A percentile compares a stretch with the other conserved stretches of the same genome.
Conservation (phyloP, 2,329 filamentous ascomycete genomes). For the Colletotrichum truncatum region DNA sequence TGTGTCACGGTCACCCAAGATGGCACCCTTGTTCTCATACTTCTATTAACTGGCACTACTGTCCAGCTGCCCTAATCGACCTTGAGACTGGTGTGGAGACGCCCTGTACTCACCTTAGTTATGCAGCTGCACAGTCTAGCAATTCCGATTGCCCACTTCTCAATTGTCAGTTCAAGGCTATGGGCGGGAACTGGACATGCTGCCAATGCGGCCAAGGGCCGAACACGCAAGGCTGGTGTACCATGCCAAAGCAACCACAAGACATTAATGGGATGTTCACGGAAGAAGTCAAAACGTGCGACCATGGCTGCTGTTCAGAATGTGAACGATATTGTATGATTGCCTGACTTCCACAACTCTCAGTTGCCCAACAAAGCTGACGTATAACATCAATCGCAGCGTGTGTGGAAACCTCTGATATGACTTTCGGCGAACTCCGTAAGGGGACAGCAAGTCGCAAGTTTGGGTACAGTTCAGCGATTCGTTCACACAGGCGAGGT, state of each 20-base stretch:
- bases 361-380: background rate
- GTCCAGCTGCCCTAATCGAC: conserved; percentile 58
- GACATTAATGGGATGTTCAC: conserved; percentile 42
- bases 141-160: conserved; percentile 56
- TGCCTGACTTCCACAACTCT: background rate
- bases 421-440: conserved; percentile 46
- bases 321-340: conserved; percentile 55
- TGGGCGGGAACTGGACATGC: conserved; percentile 62
- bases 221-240: conserved; percentile 64
- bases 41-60: conserved; percentile 66
- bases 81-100: conserved; percentile 58
- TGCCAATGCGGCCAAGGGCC: conserved; percentile 61
- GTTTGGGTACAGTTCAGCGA: conserved; percentile 41
- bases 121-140: conserved; percentile 54
- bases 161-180: conserved; percentile 60
- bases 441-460: conserved; percentile 48
- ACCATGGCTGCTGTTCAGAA: conserved; percentile 61
- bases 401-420: conserved; percentile 43
- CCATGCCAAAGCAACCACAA: conserved; percentile 42
- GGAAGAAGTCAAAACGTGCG: conserved; percentile 53
- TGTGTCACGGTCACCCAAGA: conserved; percentile 65
- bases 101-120: conserved; percentile 58
- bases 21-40: conserved; percentile 62
- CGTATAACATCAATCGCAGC: conserved; percentile 39
- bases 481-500: conserved; percentile 41